A percentile compares a stretch with the other conserved stretches of the same genome.
phyloP scores from a whole-genome alignment of 2,329 filamentous ascomycete genomes.

The Colletotrichum zoysiae region DNA sequence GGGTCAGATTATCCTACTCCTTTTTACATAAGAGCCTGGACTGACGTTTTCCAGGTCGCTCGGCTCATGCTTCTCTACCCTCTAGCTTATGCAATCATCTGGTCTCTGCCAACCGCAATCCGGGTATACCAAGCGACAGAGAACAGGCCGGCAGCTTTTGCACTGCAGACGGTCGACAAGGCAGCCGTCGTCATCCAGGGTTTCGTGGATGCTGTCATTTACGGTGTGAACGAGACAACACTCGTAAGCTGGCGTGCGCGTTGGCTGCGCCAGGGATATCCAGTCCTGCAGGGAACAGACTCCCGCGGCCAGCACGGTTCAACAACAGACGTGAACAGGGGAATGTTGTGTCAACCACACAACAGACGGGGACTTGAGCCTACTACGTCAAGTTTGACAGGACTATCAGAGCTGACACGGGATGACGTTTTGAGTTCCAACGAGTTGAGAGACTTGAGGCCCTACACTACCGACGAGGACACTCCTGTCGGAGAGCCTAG shows the following conservation, averaged over 20 bases:
- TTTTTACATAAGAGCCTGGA: background rate
- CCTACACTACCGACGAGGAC: background rate
- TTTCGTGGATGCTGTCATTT: constrained; percentile 56
- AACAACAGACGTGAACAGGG: background rate
- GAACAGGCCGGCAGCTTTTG: constrained; percentile 51
- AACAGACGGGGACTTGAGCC: background rate
- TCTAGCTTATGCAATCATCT: constrained; percentile 56
- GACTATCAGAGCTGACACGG: background rate
- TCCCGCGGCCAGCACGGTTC: background rate
- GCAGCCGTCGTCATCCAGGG: constrained; percentile 57
- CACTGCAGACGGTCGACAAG: constrained; percentile 53
- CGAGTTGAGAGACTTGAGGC: constrained; percentile 19
- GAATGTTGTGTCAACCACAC: background rate
- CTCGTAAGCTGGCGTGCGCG: constrained; percentile 27
- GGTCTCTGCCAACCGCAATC: constrained; percentile 56
- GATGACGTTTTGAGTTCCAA: background rate
- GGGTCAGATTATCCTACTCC: constrained; percentile 20
- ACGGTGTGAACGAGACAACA: constrained; percentile 47
- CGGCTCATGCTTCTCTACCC: constrained; percentile 58
- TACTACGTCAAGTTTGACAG: background rate
- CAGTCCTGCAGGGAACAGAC: background rate
- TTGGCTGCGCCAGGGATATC: constrained; percentile 6
- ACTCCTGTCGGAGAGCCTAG: background rate
- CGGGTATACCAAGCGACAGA: constrained; percentile 55
- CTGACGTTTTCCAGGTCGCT: constrained; percentile 48